These are phyloP conservation scores for Cucumis cinereus DNA, from an alignment of 306 rosid genomes.

Conservation along the genomic window DNA sequence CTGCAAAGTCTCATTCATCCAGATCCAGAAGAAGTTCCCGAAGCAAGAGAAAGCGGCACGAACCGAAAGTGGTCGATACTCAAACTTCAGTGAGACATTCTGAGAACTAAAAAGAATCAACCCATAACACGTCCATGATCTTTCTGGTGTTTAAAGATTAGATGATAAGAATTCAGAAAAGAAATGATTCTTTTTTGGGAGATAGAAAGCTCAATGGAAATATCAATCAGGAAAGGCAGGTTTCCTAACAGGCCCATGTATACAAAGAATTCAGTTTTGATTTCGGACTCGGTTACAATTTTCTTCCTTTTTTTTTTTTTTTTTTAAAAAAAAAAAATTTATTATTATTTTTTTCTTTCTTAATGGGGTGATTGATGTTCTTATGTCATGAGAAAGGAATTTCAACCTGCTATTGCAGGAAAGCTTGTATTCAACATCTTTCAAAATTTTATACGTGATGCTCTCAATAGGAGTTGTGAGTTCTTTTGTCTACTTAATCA, in stretches of 20 bases:
- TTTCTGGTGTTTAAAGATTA: not conserved
- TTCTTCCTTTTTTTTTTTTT: not conserved
- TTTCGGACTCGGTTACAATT: not conserved
- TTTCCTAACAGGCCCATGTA: not conserved
- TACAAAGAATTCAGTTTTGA: conserved; percentile 6
- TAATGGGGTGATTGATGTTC: conserved; percentile 7
- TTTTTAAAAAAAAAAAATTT: no score
- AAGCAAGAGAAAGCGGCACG: conserved; percentile 81
- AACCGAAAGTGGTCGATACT: conserved; percentile 40
- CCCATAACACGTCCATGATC: conserved; percentile 10
- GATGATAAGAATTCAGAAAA: not conserved
- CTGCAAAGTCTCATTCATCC: conserved; percentile 50
- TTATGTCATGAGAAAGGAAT: not conserved
- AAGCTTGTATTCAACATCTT: conserved; percentile 7
- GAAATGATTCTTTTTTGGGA: conserved; percentile 6
- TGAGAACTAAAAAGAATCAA: conserved; percentile 31
- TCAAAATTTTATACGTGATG: not conserved
- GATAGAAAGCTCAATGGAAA: not conserved
- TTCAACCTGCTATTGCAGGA: not conserved
- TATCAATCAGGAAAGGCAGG: not conserved
- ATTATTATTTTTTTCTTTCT: not conserved
- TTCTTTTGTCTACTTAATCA: not conserved
- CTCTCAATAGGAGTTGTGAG: not conserved
- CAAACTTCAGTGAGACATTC: conserved; percentile 43
- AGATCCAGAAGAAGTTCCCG: conserved; percentile 49